Percentiles rank a stretch among this genome's conserved stretches.
Evolutionary conservation across 2,329 filamentous ascomycete genomes (phyloP).

Genomic region (Exophiala sideris): DNA sequence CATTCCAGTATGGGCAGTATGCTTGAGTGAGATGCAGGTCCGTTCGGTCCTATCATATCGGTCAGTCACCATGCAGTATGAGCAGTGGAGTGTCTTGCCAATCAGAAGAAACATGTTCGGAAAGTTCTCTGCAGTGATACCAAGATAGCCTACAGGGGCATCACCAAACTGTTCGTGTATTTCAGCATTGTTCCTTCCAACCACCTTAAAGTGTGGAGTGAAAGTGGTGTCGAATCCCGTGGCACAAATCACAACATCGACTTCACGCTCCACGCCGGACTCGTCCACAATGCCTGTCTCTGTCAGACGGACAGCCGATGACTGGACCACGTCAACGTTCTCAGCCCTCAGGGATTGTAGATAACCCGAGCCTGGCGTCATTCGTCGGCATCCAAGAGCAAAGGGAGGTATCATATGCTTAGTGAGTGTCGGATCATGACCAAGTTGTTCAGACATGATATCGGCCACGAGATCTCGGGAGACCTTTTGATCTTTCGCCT

Average conservation of each 20-base stretch:
- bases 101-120: constrained; percentile 32
- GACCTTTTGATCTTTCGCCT: constrained; percentile 28
- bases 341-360: constrained; percentile 40
- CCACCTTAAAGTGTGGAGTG: constrained; percentile 35
- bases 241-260: constrained; percentile 38
- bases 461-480: constrained; percentile 32
- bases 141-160: constrained; percentile 18
- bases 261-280: constrained; percentile 36
- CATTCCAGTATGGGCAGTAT: constrained; percentile 31
- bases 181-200: constrained; percentile 29
- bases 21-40: constrained; percentile 30
- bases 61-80: no score
- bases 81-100: no score
- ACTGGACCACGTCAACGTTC: constrained; percentile 40
- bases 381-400: constrained; percentile 41
- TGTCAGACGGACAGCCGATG: constrained; percentile 38
- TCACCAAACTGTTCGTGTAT: constrained; percentile 29
- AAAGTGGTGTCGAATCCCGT: constrained; percentile 39
- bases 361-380: constrained; percentile 44
- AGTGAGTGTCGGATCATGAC: constrained; percentile 37
- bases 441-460: constrained; percentile 24
- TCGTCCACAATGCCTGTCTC: constrained; percentile 39
- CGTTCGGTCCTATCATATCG: constrained; percentile 26
- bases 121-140: constrained; percentile 25
- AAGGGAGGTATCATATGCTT: constrained; percentile 49